These are phyloP conservation scores for Cucumis cinereus DNA, from an alignment of 306 rosid species.

Conservation along the genomic window DNA sequence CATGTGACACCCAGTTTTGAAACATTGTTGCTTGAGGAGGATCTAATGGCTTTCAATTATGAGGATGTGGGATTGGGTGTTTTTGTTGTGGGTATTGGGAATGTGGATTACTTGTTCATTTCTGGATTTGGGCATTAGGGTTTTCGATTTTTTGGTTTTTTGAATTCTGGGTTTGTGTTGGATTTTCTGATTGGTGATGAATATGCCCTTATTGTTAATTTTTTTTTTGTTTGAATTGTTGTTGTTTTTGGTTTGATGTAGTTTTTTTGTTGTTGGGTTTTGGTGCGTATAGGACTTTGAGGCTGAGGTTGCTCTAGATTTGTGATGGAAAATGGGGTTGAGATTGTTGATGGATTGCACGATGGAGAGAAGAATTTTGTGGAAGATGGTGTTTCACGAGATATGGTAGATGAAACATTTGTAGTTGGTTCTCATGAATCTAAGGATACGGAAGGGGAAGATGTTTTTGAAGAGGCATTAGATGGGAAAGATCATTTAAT, in stretches of 20 bases:
- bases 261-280: background rate
- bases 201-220: background rate
- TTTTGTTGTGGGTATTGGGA: background rate
- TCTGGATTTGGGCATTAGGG: background rate
- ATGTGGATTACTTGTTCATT: constrained; percentile 6
- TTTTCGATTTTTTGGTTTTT: constrained; percentile 7
- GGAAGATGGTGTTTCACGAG: constrained; percentile 24
- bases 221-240: background rate
- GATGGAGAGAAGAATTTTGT: constrained; percentile 27
- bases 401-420: constrained; percentile 14
- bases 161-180: background rate
- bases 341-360: constrained; percentile 21
- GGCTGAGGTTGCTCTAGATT: constrained; percentile 14
- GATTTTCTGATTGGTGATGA: background rate
- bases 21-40: background rate
- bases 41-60: background rate
- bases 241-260: background rate
- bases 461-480: constrained; percentile 47
- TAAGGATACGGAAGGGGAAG: constrained; percentile 35
- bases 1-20: background rate
- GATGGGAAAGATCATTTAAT: constrained; percentile 17
- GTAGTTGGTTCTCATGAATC: constrained; percentile 24
- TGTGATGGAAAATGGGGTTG: constrained; percentile 50
- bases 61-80: background rate
- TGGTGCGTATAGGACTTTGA: constrained; percentile 42